Percentiles rank a stretch among this genome's conserved stretches.
phyloP scores from a whole-genome alignment of 2,329 filamentous ascomycete species.

The Chrysoporthe puriensis region DNA sequence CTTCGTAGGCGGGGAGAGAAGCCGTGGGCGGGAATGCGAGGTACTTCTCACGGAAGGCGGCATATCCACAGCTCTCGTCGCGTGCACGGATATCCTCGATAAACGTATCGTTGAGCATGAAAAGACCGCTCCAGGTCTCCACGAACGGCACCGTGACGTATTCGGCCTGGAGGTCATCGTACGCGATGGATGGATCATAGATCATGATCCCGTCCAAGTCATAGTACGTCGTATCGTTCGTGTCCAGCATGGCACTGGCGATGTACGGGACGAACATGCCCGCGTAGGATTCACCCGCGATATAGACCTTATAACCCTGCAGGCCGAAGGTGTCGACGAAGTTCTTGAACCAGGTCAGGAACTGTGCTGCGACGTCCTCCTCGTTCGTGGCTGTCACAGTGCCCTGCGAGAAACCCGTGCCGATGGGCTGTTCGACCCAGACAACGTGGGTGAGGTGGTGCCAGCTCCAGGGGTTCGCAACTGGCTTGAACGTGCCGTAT shows the following conservation, averaged over 20 bases:
- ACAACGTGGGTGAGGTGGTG: conserved; percentile 76
- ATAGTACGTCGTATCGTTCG: conserved; percentile 67
- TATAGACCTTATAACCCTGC: conserved; percentile 70
- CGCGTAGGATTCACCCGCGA: conserved; percentile 74
- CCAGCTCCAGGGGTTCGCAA: conserved; percentile 73
- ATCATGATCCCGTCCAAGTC: conserved; percentile 71
- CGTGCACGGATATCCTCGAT: conserved; percentile 54
- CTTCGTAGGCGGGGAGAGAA: conserved; percentile 51
- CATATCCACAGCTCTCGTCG: conserved; percentile 64
- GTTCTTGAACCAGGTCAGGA: conserved; percentile 79
- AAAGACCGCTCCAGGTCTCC: conserved; percentile 56
- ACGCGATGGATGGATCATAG: conserved; percentile 70
- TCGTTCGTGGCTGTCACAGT: conserved; percentile 66
- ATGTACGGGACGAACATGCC: conserved; percentile 74
- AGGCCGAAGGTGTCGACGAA: conserved; percentile 73
- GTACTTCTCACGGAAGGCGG: conserved; percentile 61
- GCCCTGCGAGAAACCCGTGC: conserved; percentile 71
- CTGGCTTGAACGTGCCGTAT: conserved; percentile 67
- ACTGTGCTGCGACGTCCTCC: conserved; percentile 70
- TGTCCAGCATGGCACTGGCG: conserved; percentile 71
- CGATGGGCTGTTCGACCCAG: conserved; percentile 72
- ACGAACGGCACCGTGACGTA: conserved; percentile 61
- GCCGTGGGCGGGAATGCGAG: conserved; percentile 71
- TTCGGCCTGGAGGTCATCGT: conserved; percentile 47
- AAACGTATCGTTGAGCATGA: conserved; percentile 66